Base-by-base conservation (phyloP, 139 green algal genomes). In the Pleodorina starrii region DNA sequence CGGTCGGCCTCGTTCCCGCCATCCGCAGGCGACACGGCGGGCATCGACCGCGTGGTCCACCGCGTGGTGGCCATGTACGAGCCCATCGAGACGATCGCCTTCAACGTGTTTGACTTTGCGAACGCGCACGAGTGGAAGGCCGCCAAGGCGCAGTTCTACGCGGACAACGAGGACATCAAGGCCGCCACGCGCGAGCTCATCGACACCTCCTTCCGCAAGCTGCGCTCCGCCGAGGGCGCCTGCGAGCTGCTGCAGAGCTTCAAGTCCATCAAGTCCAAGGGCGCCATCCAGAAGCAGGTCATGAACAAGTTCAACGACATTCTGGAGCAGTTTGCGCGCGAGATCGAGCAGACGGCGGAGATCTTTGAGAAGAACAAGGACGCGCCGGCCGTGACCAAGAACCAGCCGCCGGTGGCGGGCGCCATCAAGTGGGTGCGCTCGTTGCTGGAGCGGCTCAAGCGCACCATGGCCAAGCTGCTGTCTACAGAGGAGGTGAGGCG, bases 161-260 rank as follows among this genome's bases (percentile, higher is more conserved):
- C 73, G 0, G 96, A 97, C 83, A 97, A 98, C 72, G 96, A 98
- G 85, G 91, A 94, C 88, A 94, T 94, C 80, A 92, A 94, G 84
- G 81, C 60, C 4, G 91, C 88, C 9, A 94, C 91, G 21, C 91
- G 95, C 2, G 93, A 96, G 82, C 95, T 99, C n/a, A 98, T 99
- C 77, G 97, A 99, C 93, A 96, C 94, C 25, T 86, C 77, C 86
- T 99, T 99, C 94, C 96, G 97, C 80, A 97, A 98, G 92, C 93
- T 99, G 91, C 90, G 96, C 40, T 96, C 89, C 71, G 95, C 96
- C 23, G 96, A 98, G 88, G 96, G 94, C 23, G 97, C 97, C 0
- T 97, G 97, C 74, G 96, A 99, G 80, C 94, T 99, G 82, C 93
- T 99, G 89, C 93, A 97, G 75, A 97, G 93, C 93, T 98, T 99